Base-by-base conservation (phyloP, 805 yeast species). In the Yarrowia porcina region DNA sequence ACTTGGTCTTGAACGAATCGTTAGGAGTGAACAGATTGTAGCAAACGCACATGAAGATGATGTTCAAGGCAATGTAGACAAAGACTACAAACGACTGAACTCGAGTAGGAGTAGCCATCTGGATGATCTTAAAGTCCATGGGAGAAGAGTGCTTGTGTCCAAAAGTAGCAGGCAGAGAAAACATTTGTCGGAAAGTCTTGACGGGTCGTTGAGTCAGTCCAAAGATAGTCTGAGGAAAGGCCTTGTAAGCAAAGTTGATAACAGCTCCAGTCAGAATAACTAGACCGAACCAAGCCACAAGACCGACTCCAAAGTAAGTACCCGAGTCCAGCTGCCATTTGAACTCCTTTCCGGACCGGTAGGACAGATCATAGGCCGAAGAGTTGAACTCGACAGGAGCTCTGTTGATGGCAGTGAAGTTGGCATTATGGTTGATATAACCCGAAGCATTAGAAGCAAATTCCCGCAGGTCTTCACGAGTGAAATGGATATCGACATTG, bases 21-120 rank as follows among this genome's bases (percentile, higher is more conserved):
- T 59, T 59, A 42, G 54, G 54, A 15, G 20, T 20, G 27, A 44
- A 42, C 18, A 65, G 36, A 17, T 65, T 59, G 63, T 65, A 76
- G 71, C 49, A 69, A 44, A 63, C 45, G n/a, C 42, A 59, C 42
- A 45, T 42, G 54, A 59, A 59, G 49, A 68, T 66, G 11, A 74
- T 47, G 59, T 77, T 72, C 12, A 80, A 45, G 0, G 65, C 65
- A 8, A 74, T 18, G 65, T 75, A 79, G 0, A 72, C 75, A 9
- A 67, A 15, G 5, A 80, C 67, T 7, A 80, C 72, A 6, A 76
- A 35, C 2, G 78, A 64, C 68, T 80, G 82, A 3, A 75, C 74
- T 33, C 83, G 70, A 0, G 83, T 77, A 0, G 83, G 83, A 1
- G 77, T 67, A 13, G 71, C 49, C 2, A 71, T 63, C 8, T 38